A percentile compares a stretch with the other conserved stretches of the same genome.
phyloP scores from a whole-genome alignment of 768 basidiomycete species.

The Hemileccinum impolitum region DNA sequence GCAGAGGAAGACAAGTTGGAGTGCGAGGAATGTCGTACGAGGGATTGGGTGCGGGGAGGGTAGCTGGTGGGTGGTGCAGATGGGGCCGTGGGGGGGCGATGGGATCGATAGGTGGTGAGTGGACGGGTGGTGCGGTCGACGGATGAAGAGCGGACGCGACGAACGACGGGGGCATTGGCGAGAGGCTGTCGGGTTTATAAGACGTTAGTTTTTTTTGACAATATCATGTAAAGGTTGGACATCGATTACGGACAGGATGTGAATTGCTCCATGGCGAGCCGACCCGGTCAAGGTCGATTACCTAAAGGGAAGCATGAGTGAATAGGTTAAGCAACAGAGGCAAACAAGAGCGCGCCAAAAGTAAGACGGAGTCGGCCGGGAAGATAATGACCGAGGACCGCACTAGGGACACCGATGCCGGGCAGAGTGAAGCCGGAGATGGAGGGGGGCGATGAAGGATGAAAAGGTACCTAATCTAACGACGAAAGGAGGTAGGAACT shows the following conservation, averaged over 20 bases:
- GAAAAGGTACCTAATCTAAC: constrained; percentile 11
- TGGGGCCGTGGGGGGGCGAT: not conserved
- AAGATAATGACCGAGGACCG: constrained; percentile 21
- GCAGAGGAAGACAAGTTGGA: constrained; percentile 4
- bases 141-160: not conserved
- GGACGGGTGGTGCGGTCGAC: constrained; percentile 10
- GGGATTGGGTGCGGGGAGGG: constrained; percentile 8
- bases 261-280: constrained; percentile 11
- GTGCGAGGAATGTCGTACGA: constrained; percentile 6
- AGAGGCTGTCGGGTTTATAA: constrained; percentile 20
- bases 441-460: not conserved
- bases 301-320: constrained; percentile 23
- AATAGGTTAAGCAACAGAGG: constrained; percentile 11
- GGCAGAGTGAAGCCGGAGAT: constrained; percentile 12
- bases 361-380: constrained; percentile 4
- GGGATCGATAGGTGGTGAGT: constrained; percentile 1
- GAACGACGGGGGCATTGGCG: not conserved
- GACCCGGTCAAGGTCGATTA: constrained; percentile 19
- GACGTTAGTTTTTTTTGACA: constrained; percentile 12
- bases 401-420: constrained; percentile 11
- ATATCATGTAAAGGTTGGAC: constrained; percentile 11
- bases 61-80: constrained; percentile 23
- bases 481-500: constrained; percentile 7
- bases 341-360: constrained; percentile 11
- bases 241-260: constrained; percentile 20